These are phyloP conservation scores for Podila verticillata DNA, from an alignment of 192 early-diverging fungal genomes.

Conservation along the genomic window DNA sequence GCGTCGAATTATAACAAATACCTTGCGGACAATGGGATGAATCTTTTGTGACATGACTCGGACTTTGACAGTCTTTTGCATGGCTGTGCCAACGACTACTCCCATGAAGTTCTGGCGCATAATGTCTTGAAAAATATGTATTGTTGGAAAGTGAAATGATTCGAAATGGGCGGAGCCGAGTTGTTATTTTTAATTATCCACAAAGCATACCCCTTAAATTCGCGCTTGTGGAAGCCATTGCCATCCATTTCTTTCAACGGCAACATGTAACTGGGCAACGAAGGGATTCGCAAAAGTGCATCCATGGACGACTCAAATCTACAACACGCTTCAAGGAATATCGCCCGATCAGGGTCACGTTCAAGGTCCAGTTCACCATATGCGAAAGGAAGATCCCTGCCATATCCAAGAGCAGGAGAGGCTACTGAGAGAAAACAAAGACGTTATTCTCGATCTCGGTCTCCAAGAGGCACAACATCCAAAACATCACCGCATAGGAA, in stretches of 20 bases:
- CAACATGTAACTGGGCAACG: no score
- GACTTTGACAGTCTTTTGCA: conserved; percentile 93
- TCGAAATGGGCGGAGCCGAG: neutral
- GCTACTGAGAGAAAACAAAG: neutral
- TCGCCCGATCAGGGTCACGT: neutral
- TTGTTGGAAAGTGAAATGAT: neutral
- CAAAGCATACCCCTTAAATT: no score
- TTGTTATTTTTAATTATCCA: neutral
- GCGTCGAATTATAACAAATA: conserved; percentile 35
- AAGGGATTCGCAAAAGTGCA: no score
- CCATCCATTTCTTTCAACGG: no score
- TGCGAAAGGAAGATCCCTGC: neutral
- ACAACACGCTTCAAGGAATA: neutral
- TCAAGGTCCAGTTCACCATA: conserved; percentile 40
- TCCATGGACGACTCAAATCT: neutral
- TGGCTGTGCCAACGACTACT: conserved; percentile 87
- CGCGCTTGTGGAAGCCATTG: no score
- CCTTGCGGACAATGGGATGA: conserved; percentile 89
- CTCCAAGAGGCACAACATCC: conserved; percentile 1
- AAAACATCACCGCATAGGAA: neutral
- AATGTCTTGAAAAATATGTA: conserved; percentile 9
- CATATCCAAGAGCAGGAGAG: neutral
- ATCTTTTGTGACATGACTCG: conserved; percentile 78
- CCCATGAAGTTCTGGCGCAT: conserved; percentile 87
- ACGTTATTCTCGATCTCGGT: conserved; percentile 10